phyloP scores from a whole-genome alignment of 2,329 filamentous ascomycete species.

The Cercospora nicotianae region DNA sequence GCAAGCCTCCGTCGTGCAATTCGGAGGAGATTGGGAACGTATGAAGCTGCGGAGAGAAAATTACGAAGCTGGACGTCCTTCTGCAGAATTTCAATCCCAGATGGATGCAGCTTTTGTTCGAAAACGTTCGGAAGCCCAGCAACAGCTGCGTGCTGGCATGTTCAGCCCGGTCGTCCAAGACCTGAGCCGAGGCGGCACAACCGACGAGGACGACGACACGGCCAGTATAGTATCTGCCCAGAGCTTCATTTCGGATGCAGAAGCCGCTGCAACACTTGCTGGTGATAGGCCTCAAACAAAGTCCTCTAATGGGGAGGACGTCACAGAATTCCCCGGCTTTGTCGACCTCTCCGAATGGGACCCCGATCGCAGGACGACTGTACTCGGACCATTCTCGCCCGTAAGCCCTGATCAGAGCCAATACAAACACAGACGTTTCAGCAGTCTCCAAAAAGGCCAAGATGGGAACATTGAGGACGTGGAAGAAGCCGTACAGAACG shows the following conservation, averaged over 20 bases:
- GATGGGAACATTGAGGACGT: constrained; percentile 21
- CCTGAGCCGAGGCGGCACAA: constrained; percentile 14
- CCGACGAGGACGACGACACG: constrained; percentile 25
- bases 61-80: constrained; percentile 26
- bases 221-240: constrained; percentile 25
- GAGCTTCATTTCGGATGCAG: constrained; percentile 32
- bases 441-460: constrained; percentile 23
- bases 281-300: neutral
- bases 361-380: constrained; percentile 22
- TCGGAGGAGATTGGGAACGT: constrained; percentile 74
- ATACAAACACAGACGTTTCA: constrained; percentile 22
- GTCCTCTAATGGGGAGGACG: constrained; percentile 9
- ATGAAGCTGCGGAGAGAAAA: constrained; percentile 37
- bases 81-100: constrained; percentile 14
- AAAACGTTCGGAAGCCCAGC: constrained; percentile 21
- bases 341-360: constrained; percentile 24
- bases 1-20: constrained; percentile 96
- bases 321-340: constrained; percentile 16
- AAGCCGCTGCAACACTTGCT: constrained; percentile 25
- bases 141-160: constrained; percentile 22
- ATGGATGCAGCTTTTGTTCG: constrained; percentile 19
- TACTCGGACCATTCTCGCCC: constrained; percentile 22
- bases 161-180: constrained; percentile 21
- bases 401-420: constrained; percentile 4
- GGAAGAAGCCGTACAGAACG: constrained; percentile 8